Percentiles rank a stretch among this genome's conserved stretches.
Conservation (phyloP, 163 green algal species). For the Chlamydomonas reinhardtii region DNA sequence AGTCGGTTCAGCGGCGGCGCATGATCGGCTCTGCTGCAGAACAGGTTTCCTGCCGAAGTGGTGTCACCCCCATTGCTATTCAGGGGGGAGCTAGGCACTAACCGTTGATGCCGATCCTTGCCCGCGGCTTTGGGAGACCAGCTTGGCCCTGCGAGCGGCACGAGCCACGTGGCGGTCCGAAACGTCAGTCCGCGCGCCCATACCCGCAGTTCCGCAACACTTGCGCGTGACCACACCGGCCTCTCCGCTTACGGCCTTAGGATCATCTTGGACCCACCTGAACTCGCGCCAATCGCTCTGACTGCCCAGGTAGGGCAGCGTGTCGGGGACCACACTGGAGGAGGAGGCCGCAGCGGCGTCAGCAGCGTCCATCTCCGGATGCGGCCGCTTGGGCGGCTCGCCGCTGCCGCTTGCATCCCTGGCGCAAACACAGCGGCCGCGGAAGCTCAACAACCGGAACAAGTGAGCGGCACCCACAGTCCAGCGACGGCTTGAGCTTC, state of each 20-base stretch:
- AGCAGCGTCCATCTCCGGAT: conserved; percentile 18
- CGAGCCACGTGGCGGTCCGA: neutral
- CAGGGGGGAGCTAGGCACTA: neutral
- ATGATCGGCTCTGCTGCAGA: no score
- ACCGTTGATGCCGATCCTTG: neutral
- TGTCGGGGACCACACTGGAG: conserved; percentile 10
- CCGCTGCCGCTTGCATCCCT: neutral
- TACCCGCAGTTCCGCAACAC: no score
- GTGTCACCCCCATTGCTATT: no score
- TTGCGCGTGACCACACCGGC: neutral
- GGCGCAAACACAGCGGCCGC: no score
- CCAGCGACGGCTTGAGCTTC: no score
- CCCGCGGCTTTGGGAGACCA: conserved; percentile 25
- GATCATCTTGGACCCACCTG: neutral
- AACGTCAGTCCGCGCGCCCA: neutral
- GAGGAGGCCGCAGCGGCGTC: neutral
- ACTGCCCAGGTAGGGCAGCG: conserved; percentile 31
- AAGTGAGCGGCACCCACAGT: no score
- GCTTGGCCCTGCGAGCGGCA: conserved; percentile 8
- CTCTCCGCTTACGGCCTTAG: no score
- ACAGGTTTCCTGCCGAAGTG: no score
- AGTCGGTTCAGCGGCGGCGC: no score
- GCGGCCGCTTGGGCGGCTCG: conserved; percentile 20
- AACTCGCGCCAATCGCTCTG: conserved; percentile 38
- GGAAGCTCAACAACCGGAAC: no score